Base-by-base conservation (phyloP, 73 alveolate genomes). In the Paramecium primaurelia region DNA sequence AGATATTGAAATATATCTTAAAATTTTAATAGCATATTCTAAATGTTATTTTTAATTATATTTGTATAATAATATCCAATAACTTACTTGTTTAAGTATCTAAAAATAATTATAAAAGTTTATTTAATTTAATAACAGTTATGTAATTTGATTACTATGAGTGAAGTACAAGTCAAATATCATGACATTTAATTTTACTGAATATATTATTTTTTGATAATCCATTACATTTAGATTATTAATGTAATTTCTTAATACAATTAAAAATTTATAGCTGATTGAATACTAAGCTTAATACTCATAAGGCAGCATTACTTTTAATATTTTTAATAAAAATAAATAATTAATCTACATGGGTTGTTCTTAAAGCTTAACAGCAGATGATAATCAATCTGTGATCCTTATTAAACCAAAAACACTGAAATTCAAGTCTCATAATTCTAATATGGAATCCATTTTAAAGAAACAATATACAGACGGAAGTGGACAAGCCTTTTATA, bases 271-370 rank as follows among this genome's bases (percentile, higher is more conserved):
- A 40, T 38, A 38, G 1, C 9, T 38, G 45, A 38, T 9, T 38
- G 45, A 38, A 38, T 38, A 6, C 45, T 38, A 6, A 51, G 9
- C 69, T 54, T 54, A 54, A 1, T 4, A 54, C 14, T 54, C 6
- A 54, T 16, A 54, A 1, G 20, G 36, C 14, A 16, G 12, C 69
- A 16, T 4, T 54, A 54, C 32, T 54, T 54, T 22, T 54, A 54
- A 54, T 54, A 54, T 54, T 54, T 54, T 54, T 54, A 54, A 18
- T 54, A 54, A 54, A 54, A 54, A 54, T 54, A 54, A 64, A 64
- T 64, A 64, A 28, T 60, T 12, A 64, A 64, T 64, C 84, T 64
- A 10, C 51, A 64, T 64, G 84, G 84, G 84, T 16, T 64, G 84
- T 64, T 64, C 84, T 3, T 64, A 64, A 34, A 64, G 84, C 47